Conservation (phyloP, 2,329 filamentous ascomycete genomes). For the Fusarium guadeloupense region DNA sequence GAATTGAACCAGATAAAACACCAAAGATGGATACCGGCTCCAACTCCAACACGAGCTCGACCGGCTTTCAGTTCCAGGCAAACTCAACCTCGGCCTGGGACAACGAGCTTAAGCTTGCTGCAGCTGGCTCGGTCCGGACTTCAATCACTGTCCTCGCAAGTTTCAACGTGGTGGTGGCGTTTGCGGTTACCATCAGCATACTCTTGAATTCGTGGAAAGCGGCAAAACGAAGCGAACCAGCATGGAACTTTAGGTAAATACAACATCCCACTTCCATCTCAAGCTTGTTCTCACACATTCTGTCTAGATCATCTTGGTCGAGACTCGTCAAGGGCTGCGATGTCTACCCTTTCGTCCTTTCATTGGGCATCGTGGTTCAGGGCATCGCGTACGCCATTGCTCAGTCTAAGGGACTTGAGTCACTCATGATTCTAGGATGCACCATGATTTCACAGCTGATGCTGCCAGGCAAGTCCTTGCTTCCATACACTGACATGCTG, state of each 20-base stretch:
- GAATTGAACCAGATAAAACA: constrained; percentile 14
- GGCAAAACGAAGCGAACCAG: constrained; percentile 53
- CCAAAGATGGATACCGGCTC: constrained; percentile 24
- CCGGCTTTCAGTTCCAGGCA: constrained; percentile 46
- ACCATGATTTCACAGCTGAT: constrained; percentile 64
- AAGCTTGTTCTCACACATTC: constrained; percentile 16
- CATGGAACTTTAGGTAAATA: constrained; percentile 55
- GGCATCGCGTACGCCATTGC: constrained; percentile 65
- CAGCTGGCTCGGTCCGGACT: constrained; percentile 66
- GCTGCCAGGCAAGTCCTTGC: constrained; percentile 62
- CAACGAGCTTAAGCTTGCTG: constrained; percentile 61
- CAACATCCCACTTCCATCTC: not conserved
- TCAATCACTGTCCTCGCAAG: constrained; percentile 69
- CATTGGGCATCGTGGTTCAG: constrained; percentile 66
- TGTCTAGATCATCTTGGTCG: constrained; percentile 50
- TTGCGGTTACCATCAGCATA: constrained; percentile 65
- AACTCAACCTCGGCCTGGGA: constrained; percentile 59
- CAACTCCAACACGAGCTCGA: constrained; percentile 12
- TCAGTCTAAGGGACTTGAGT: constrained; percentile 64
- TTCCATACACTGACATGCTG: not conserved
- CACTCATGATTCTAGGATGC: constrained; percentile 62
- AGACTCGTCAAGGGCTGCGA: constrained; percentile 59
- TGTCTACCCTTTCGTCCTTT: constrained; percentile 65
- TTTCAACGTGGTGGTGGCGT: constrained; percentile 68
- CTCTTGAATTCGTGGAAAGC: constrained; percentile 64